Conservation (phyloP, 1,139 yeast species). For the Saccharomyces hybrid region DNA sequence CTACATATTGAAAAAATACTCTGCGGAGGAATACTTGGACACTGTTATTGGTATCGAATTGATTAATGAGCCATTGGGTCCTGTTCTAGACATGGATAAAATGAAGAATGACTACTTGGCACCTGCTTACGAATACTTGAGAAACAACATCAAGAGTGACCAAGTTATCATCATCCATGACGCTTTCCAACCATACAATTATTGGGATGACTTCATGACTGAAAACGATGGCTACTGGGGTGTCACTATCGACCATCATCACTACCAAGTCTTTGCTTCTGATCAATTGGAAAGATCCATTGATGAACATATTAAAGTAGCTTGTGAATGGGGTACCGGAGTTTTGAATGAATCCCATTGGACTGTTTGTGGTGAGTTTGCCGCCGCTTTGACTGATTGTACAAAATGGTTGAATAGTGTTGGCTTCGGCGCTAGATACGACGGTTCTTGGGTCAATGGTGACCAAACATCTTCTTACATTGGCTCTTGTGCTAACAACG, state of each 20-base stretch:
- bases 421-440: conserved; percentile 79
- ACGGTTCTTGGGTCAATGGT: conserved; percentile 43
- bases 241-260: conserved; percentile 82
- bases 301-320: conserved; percentile 54
- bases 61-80: conserved; percentile 84
- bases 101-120: conserved; percentile 47
- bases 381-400: conserved; percentile 93
- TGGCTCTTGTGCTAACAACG: conserved; percentile 59
- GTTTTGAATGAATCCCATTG: conserved; percentile 54
- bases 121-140: conserved; percentile 33
- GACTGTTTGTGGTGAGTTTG: conserved; percentile 85
- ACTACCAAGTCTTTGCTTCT: conserved; percentile 76
- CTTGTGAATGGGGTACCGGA: conserved; percentile 55
- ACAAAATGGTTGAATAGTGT: conserved; percentile 89
- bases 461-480: conserved; percentile 40
- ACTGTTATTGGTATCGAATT: conserved; percentile 79
- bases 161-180: conserved; percentile 36
- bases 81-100: conserved; percentile 49
- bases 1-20: conserved; percentile 52
- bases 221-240: conserved; percentile 44
- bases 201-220: conserved; percentile 53
- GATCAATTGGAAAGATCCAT: conserved; percentile 42
- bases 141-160: conserved; percentile 27
- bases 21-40: conserved; percentile 54
- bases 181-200: conserved; percentile 54